These are phyloP conservation scores for Macrophomina phaseolina DNA, from an alignment of 2,329 filamentous ascomycete species.

Conservation along the genomic window DNA sequence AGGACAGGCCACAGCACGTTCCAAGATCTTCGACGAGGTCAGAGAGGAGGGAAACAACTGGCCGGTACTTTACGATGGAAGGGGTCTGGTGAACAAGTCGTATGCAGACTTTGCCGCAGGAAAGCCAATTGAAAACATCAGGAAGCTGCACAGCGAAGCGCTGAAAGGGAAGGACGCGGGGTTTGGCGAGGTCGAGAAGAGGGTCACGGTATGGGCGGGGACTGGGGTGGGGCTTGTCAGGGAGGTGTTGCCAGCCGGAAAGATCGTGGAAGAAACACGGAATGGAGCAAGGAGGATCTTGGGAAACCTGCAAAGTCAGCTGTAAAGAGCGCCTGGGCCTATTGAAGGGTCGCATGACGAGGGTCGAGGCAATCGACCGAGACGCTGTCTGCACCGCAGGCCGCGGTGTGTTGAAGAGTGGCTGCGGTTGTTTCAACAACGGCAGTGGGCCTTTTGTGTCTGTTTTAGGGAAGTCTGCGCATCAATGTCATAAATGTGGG, in stretches of 20 bases:
- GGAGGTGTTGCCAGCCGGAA: constrained; percentile 54
- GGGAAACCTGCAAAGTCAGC: neutral
- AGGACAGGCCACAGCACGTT: constrained; percentile 56
- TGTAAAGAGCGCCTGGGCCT: constrained; percentile 32
- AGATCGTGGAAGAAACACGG: constrained; percentile 59
- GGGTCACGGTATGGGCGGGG: constrained; percentile 62
- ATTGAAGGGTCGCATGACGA: constrained; percentile 51
- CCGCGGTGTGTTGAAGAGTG: neutral
- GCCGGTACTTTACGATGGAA: constrained; percentile 62
- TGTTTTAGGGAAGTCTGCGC: constrained; percentile 3
- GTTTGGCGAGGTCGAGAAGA: constrained; percentile 55
- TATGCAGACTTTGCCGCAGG: constrained; percentile 49
- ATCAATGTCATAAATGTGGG: constrained; percentile 18
- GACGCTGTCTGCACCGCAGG: neutral
- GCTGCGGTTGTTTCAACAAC: neutral
- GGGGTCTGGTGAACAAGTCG: constrained; percentile 63
- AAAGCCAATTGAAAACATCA: constrained; percentile 50
- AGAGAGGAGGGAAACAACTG: constrained; percentile 56
- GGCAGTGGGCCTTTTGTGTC: neutral
- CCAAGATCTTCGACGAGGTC: constrained; percentile 58
- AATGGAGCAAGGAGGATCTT: constrained; percentile 46
- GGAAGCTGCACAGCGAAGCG: constrained; percentile 56
- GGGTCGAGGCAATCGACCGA: constrained; percentile 48
- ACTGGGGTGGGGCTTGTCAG: constrained; percentile 65
- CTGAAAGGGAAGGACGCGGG: constrained; percentile 51